Evolutionary conservation across 2,329 filamentous ascomycete species (phyloP).

Genomic region (Venturia oleaginea): DNA sequence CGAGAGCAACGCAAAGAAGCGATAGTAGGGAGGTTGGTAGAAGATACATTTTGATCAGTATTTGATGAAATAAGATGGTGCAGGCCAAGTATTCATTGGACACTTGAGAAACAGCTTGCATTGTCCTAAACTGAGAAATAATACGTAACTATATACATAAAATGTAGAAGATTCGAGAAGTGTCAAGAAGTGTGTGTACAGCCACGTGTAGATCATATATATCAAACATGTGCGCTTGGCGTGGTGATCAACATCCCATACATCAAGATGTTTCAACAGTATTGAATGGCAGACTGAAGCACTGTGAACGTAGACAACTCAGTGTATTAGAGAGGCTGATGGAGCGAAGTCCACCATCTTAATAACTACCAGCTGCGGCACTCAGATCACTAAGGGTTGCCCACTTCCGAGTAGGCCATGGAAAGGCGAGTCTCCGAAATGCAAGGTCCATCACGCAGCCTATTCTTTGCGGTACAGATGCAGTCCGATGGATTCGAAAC

Average conservation of each 20-base stretch:
- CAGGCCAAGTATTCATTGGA: no score
- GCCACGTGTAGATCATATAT: no score
- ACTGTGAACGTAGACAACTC: not conserved
- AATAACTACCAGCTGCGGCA: not conserved
- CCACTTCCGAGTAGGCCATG: not conserved
- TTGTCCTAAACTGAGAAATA: no score
- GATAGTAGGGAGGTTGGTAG: constrained; percentile 7
- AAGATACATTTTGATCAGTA: not conserved
- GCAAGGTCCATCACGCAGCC: not conserved
- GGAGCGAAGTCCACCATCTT: not conserved
- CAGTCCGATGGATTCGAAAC: not conserved
- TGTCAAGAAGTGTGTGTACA: no score
- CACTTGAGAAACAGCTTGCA: no score
- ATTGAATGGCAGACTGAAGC: no score
- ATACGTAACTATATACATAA: no score
- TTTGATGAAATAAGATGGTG: no score
- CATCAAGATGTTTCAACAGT: no score
- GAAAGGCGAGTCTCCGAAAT: not conserved
- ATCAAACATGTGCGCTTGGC: no score
- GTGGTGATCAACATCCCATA: no score
- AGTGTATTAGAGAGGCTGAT: not conserved
- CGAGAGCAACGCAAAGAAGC: constrained; percentile 3
- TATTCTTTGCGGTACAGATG: not conserved
- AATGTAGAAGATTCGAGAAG: no score
- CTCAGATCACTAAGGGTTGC: not conserved